phyloP scores from a whole-genome alignment of 2,329 filamentous ascomycete species.

The Alternaria angustiovoidea region DNA sequence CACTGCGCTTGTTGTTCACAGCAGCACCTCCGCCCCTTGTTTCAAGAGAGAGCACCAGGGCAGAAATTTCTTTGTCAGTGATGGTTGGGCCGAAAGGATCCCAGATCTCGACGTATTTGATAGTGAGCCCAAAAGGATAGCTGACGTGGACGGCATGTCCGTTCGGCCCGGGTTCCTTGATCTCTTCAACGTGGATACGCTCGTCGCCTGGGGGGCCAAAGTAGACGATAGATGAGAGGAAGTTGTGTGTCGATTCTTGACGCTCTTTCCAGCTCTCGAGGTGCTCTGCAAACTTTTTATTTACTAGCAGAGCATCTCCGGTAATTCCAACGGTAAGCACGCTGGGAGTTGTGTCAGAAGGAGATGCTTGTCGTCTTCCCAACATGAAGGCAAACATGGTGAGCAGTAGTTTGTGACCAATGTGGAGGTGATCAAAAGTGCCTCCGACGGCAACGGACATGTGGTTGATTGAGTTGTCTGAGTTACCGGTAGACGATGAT shows the following conservation, averaged over 20 bases:
- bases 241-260: slow-evolving; percentile 72
- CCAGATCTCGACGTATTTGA: slow-evolving; percentile 84
- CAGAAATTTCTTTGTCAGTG: slow-evolving; percentile 78
- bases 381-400: slow-evolving; percentile 83
- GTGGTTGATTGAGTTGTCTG: slow-evolving; percentile 52
- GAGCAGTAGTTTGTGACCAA: slow-evolving; percentile 93
- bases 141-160: slow-evolving; percentile 63
- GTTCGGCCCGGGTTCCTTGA: slow-evolving; percentile 57
- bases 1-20: slow-evolving; percentile 82
- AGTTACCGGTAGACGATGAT: slow-evolving; percentile 8
- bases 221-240: slow-evolving; percentile 71
- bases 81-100: slow-evolving; percentile 93
- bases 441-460: slow-evolving; percentile 81
- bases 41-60: slow-evolving; percentile 86
- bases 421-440: slow-evolving; percentile 95
- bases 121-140: slow-evolving; percentile 69
- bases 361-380: slow-evolving; percentile 46
- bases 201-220: slow-evolving; percentile 60
- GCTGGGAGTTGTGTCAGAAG: slow-evolving; percentile 47
- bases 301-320: slow-evolving; percentile 82
- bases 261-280: slow-evolving; percentile 83
- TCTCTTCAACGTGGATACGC: slow-evolving; percentile 55
- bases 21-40: slow-evolving; percentile 83
- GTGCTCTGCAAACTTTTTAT: slow-evolving; percentile 85
- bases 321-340: slow-evolving; percentile 85